phyloP scores from a whole-genome alignment of 805 yeast species.

The Torulaspora quercuum region DNA sequence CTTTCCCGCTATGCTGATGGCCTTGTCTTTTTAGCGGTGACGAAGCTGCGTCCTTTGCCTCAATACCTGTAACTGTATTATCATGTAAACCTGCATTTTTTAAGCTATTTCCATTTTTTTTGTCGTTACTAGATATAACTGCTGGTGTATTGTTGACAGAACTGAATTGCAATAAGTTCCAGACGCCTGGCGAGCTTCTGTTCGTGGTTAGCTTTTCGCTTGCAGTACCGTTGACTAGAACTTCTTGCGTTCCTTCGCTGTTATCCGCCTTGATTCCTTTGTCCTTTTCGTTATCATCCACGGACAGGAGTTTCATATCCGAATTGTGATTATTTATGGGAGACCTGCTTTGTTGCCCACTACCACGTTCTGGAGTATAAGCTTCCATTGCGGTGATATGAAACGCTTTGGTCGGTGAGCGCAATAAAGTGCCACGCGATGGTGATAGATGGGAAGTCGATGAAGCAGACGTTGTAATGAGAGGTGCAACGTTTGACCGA shows the following conservation, averaged over 20 bases:
- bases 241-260: constrained; percentile 7
- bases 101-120: constrained; percentile 10
- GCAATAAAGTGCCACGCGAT: constrained; percentile 26
- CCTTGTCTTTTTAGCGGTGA: constrained; percentile 30
- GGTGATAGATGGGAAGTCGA: constrained; percentile 26
- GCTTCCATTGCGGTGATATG: constrained; percentile 55
- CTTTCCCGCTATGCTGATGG: constrained; percentile 17
- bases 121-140: constrained; percentile 19
- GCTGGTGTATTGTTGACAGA: constrained; percentile 41
- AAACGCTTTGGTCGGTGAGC: constrained; percentile 43
- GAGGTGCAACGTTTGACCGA: constrained; percentile 12
- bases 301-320: constrained; percentile 5
- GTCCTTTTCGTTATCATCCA: constrained; percentile 14
- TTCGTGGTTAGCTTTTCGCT: constrained; percentile 23
- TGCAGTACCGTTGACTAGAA: constrained; percentile 8
- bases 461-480: constrained; percentile 20
- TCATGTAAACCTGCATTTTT: constrained; percentile 4
- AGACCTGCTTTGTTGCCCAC: constrained; percentile 24
- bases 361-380: constrained; percentile 61
- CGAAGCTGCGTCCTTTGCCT: constrained; percentile 23
- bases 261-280: constrained; percentile 15
- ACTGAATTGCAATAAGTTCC: constrained; percentile 85
- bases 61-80: constrained; percentile 6
- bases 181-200: constrained; percentile 75
- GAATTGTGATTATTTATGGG: constrained; percentile 14